These are phyloP conservation scores for Cucumis cinereus DNA, from an alignment of 306 rosid genomes.

Conservation along the genomic window DNA sequence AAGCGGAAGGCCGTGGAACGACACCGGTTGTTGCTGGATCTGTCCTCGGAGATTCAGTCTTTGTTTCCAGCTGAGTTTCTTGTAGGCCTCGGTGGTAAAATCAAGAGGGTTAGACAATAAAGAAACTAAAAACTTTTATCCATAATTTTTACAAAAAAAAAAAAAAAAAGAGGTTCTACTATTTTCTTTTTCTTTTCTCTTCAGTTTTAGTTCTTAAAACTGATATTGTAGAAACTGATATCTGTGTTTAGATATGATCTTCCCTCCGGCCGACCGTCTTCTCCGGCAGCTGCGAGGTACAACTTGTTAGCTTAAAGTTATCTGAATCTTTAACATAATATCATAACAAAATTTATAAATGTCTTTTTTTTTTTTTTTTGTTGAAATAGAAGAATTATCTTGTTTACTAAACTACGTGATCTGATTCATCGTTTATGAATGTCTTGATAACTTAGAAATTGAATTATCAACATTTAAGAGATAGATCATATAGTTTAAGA, in stretches of 20 bases:
- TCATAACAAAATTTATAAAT: not conserved
- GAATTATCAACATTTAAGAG: too few species aligned
- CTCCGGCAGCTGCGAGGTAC: not conserved
- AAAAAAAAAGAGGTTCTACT: not conserved
- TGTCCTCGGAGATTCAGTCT: constrained; percentile 28
- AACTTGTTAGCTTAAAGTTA: not conserved
- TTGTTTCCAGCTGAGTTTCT: constrained; percentile 29
- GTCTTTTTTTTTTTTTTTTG: not conserved
- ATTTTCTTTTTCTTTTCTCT: not conserved
- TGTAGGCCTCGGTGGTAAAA: constrained; percentile 28
- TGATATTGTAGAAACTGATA: constrained; percentile 1
- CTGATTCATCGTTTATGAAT: not conserved
- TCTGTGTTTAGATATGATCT: not conserved
- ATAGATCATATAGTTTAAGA: too few species aligned
- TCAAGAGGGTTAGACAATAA: constrained; percentile 31
- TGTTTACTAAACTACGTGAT: not conserved
- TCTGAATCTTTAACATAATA: not conserved
- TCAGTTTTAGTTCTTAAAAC: not conserved
- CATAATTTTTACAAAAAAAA: not conserved
- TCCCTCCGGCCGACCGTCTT: not conserved
- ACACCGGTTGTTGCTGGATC: constrained; percentile 18
- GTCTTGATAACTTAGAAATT: too few species aligned
- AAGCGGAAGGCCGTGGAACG: constrained; percentile 26
- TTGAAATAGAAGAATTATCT: too few species aligned
- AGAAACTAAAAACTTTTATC: not conserved